Evolutionary conservation across 2,329 filamentous ascomycete species (phyloP).

Genomic region (Huntiella savannae): DNA sequence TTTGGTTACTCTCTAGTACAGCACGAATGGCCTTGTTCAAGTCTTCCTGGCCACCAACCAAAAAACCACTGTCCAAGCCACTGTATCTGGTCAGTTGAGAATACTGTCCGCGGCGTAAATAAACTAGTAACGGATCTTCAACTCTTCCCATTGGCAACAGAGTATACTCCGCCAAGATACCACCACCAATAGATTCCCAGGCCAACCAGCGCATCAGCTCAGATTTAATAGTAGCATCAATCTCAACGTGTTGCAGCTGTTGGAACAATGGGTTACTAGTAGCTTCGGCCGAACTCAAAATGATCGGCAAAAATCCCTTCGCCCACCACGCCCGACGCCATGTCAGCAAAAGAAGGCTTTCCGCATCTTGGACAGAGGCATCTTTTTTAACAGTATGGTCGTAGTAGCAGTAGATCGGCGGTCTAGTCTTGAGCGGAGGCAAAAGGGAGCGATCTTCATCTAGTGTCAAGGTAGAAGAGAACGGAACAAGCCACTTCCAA

Average conservation of each 20-base stretch:
- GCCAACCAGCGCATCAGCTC: conserved; percentile 76
- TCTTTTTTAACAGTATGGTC: conserved; percentile 47
- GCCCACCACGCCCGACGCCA: conserved; percentile 96
- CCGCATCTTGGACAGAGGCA: conserved; percentile 45
- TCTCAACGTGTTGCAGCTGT: conserved; percentile 41
- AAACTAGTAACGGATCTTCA: conserved; percentile 52
- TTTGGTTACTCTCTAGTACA: conserved; percentile 34
- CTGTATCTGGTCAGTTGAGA: conserved; percentile 57
- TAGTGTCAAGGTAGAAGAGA: conserved; percentile 60
- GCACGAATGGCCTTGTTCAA: conserved; percentile 44
- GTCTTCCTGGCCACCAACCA: conserved; percentile 47
- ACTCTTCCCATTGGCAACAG: conserved; percentile 66
- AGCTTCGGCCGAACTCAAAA: conserved; percentile 63
- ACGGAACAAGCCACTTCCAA: conserved; percentile 73
- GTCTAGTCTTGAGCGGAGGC: conserved; percentile 51
- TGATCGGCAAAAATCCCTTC: conserved; percentile 70
- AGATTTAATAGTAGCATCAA: conserved; percentile 41
- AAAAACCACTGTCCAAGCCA: conserved; percentile 49
- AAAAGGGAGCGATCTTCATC: conserved; percentile 72
- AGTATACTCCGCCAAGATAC: conserved; percentile 61
- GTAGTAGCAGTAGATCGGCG: conserved; percentile 80
- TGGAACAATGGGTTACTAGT: conserved; percentile 65
- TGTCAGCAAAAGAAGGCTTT: conserved; percentile 60
- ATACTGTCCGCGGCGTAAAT: conserved; percentile 58
- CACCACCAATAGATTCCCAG: conserved; percentile 79